Evolutionary conservation across 768 basidiomycete genomes (phyloP), one percentile per base, ranked within the genome.

Genomic region (Botryobasidium botryosum): DNA sequence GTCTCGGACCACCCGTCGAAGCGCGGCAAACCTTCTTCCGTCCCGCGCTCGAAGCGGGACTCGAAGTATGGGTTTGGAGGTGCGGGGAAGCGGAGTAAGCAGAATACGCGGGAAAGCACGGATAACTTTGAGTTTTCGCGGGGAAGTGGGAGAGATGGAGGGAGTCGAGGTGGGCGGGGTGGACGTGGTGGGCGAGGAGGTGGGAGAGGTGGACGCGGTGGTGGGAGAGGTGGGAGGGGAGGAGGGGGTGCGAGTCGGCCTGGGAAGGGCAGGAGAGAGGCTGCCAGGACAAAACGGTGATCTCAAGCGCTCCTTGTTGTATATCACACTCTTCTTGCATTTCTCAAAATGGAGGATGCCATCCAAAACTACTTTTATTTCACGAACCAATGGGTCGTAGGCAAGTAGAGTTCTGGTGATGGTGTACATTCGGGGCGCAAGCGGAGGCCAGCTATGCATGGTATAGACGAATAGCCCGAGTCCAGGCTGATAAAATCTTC

Each of bases 101-200:
- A 80, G 57, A 92, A 91, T 54, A 87, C 80, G 7, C 67, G 66
- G 44, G 74, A 77, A 42, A 85, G 81, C 1, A 87, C 84, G 7
- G 84, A 87, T 54, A 68, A 74, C 54, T 84, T 87, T 52, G 71
- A 66, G 6, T 58, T 53, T 25, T 51, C 40, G 17, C 48, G 53
- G 13, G 45, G 51, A 3, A 48, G 56, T 8, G 60, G 5, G 46
- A 55, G 23, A 3, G 57, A 63, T 8, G 53, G 59, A 21, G 56
- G 65, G 4, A 56, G 65, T 13, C 62, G 66, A 23, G 45, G 49
- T 17, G 55, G 59, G 6, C 54, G 60, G n/a, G 60, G 60, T 3
- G 46, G 53, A 3, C 45, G 53, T 4, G 53, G 54, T 18, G 53
- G 52, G 13, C 39, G 55, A 23, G 55, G 64, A 12, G 57, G 57